Evolutionary conservation across 1,284 basidiomycete genomes (phyloP), one percentile per base, ranked within the genome.

Genomic region (Porogramme epimiltina): DNA sequence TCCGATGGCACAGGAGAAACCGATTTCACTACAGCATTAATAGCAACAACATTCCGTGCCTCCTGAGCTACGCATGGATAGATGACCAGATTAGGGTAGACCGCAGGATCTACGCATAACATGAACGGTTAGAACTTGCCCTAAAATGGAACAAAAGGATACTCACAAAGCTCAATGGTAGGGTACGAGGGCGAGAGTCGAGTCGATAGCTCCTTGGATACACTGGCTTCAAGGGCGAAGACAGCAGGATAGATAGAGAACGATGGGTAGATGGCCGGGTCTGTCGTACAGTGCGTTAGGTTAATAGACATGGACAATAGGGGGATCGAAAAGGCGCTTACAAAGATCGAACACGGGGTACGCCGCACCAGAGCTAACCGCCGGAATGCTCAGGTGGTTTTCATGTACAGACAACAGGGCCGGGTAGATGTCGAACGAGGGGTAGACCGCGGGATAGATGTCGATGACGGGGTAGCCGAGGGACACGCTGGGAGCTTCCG

Each of bases 391-490:
- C 20, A 53, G 51, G 36, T 47, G 52, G 19, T 46, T 48, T 31
- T 51, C 49, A 31, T 53, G 51, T 18, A 55, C 10, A 13, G 54
- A 47, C 18, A 55, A 39, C 13, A 55, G 51, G 4, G 49, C 53
- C 42, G 57, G 57, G 59, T 61, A 67, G 19, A 69, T 60, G 47
- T 69, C 64, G 53, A 70, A 67, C 40, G 49, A 49, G 36, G 70
- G 69, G 59, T 76, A 76, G n/a, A 71, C 72, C n/a, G 72, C 56
- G 36, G 72, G 70, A 58, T 77, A 72, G 31, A 70, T 53, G 42
- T 63, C 55, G 34, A 71, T 42, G 37, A 57, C 52, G n/a, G 69
- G 69, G 49, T 69, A 70, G 20, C 42, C 45, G 22, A 51, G 41
- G 24, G 48, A 18, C 15, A 39, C 24, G 13, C 25, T 24, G 18